These are phyloP conservation scores for Aurinia saxatilis DNA, from an alignment of 345 rosid species.

Conservation along the genomic window DNA sequence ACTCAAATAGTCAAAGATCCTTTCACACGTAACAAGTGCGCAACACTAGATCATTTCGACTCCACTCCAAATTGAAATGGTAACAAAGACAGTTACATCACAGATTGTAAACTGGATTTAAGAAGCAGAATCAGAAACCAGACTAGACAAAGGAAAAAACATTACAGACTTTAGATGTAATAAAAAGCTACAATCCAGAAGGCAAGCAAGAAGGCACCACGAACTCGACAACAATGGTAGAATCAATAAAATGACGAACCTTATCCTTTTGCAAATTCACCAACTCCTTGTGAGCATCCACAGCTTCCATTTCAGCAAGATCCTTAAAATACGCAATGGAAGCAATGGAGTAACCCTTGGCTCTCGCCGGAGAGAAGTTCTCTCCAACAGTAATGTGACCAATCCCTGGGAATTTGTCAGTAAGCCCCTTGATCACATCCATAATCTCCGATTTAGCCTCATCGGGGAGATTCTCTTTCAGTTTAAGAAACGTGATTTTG, in stretches of 20 bases:
- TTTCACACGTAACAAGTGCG: too few relatives aligned
- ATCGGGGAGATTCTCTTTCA: slow-evolving; percentile 44
- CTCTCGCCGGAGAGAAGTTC: slow-evolving; percentile 83
- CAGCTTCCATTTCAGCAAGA: slow-evolving; percentile 43
- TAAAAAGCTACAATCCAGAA: too few relatives aligned
- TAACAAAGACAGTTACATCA: too few relatives aligned
- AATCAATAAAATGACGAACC: slow-evolving; percentile 50
- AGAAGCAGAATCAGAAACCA: too few relatives aligned
- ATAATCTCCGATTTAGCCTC: slow-evolving; percentile 46
- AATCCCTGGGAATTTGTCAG: slow-evolving; percentile 37
- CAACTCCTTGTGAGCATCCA: slow-evolving; percentile 26
- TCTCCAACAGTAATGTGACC: slow-evolving; percentile 57
- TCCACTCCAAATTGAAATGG: too few relatives aligned
- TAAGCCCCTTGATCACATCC: slow-evolving; percentile 34
- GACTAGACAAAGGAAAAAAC: too few relatives aligned
- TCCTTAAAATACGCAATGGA: slow-evolving; percentile 60
- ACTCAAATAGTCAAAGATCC: too few relatives aligned
- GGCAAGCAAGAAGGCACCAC: slow-evolving; percentile 35
- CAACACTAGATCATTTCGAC: too few relatives aligned
- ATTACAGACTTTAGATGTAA: too few relatives aligned
- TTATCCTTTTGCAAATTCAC: slow-evolving; percentile 48
- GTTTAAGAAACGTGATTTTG: slow-evolving; percentile 46
- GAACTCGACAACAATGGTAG: slow-evolving; percentile 58
- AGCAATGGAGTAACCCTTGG: slow-evolving; percentile 66
- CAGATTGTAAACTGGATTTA: too few relatives aligned